These are phyloP conservation scores for Pythium phragmiticola DNA, from an alignment of 352 stramenopile genomes.

Conservation along the genomic window DNA sequence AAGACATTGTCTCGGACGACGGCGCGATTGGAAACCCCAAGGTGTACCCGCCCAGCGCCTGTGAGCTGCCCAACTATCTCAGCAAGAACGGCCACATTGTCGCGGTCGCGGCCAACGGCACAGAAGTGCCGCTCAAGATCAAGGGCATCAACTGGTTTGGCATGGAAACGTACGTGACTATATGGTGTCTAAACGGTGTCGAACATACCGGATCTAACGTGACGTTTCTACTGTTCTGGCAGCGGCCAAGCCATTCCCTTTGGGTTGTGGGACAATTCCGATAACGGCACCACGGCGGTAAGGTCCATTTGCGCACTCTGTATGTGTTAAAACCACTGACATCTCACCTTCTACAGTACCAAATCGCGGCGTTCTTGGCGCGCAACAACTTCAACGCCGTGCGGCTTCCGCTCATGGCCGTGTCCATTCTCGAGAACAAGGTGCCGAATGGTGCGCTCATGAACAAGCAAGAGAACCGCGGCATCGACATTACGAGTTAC, in stretches of 20 bases:
- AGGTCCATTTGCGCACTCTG: conserved; percentile 26
- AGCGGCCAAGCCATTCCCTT: conserved; percentile 51
- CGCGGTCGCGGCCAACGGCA: conserved; percentile 49
- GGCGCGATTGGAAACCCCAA: conserved; percentile 72
- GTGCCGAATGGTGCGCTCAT: conserved; percentile 33
- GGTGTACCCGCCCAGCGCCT: conserved; percentile 49
- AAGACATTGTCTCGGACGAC: conserved; percentile 59
- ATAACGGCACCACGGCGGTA: conserved; percentile 58
- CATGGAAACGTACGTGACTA: conserved; percentile 57
- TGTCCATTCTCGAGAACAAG: conserved; percentile 40
- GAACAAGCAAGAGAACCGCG: conserved; percentile 54
- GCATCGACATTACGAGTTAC: conserved; percentile 40
- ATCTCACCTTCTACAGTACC: conserved; percentile 30
- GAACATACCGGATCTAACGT: not conserved
- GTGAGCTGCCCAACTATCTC: conserved; percentile 77
- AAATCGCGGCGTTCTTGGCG: conserved; percentile 62
- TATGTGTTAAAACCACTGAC: conserved; percentile 37
- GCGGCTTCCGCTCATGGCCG: conserved; percentile 62
- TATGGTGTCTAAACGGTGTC: not conserved
- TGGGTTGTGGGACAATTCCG: conserved; percentile 57
- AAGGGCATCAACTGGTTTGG: conserved; percentile 87
- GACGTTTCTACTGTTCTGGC: conserved; percentile 1
- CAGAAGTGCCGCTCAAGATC: conserved; percentile 68
- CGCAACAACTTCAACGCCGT: conserved; percentile 81
- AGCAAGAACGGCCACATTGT: conserved; percentile 77